Percentiles rank a stretch among this genome's conserved stretches.
Evolutionary conservation across 495 filamentous ascomycete species (phyloP).

Genomic region (Pseudomonodictys pantanalensis): DNA sequence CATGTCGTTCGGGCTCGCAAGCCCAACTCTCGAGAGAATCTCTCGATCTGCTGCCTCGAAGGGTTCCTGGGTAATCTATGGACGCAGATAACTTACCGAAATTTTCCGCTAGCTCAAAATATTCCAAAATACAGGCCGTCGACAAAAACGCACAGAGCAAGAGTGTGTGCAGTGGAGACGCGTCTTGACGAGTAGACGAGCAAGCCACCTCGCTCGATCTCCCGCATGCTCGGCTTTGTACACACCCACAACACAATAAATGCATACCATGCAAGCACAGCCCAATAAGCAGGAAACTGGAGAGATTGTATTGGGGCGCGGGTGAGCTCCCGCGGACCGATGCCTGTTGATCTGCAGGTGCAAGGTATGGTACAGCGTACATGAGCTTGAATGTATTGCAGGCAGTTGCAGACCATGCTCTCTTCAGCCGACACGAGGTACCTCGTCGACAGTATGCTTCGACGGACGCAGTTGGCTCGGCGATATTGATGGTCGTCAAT

Average conservation of each 20-base stretch:
- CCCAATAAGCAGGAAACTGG: neutral
- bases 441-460: slow-evolving; percentile 6
- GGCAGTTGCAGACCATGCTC: slow-evolving; percentile 10
- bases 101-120: neutral
- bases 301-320: slow-evolving; percentile 2
- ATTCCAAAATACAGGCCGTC: neutral
- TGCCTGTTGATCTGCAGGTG: slow-evolving; percentile 24
- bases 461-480: slow-evolving; percentile 11
- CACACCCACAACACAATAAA: slow-evolving; percentile 2
- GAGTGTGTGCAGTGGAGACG: neutral
- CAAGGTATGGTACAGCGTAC: slow-evolving; percentile 18
- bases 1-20: neutral
- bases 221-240: neutral
- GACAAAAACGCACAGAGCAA: neutral
- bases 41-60: neutral
- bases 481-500: slow-evolving; percentile 26
- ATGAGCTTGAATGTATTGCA: slow-evolving; percentile 27
- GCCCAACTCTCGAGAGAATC: neutral
- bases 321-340: slow-evolving; percentile 14
- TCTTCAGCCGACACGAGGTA: slow-evolving; percentile 31
- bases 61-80: neutral
- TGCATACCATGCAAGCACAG: slow-evolving; percentile 12
- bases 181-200: neutral
- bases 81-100: neutral
- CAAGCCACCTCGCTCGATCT: neutral